These are phyloP conservation scores for Catunica adiposa DNA, from an alignment of 2,329 filamentous ascomycete species.

Conservation along the genomic window DNA sequence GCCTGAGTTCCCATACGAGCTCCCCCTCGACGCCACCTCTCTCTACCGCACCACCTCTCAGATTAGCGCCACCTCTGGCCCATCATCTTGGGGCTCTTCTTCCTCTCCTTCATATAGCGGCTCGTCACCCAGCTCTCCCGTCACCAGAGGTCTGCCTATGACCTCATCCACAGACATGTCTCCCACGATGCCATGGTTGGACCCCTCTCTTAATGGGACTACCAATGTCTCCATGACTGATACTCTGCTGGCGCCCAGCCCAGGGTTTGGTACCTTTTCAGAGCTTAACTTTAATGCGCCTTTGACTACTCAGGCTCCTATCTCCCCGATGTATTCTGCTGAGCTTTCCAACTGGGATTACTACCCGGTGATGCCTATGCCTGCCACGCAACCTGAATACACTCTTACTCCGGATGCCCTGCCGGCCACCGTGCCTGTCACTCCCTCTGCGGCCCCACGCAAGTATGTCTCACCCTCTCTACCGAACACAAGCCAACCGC, in stretches of 20 bases:
- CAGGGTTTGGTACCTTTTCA: neutral
- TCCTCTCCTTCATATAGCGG: neutral
- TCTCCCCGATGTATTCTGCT: neutral
- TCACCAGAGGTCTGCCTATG: neutral
- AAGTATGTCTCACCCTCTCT: neutral
- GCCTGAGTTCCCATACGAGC: neutral
- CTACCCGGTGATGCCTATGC: neutral
- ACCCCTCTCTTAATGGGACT: constrained; percentile 1
- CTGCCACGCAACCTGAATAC: neutral
- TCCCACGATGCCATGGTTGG: neutral
- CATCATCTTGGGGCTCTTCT: constrained; percentile 1
- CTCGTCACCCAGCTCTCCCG: constrained; percentile 10
- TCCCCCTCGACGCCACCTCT: neutral
- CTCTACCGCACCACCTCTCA: constrained; percentile 1
- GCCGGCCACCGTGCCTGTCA: neutral
- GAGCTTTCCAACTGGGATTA: neutral
- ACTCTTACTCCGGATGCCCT: neutral
- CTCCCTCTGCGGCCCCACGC: neutral
- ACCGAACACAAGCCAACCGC: neutral
- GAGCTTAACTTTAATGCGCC: neutral
- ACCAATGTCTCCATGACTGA: neutral
- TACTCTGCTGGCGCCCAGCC: neutral
- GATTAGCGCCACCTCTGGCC: neutral
- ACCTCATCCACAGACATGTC: neutral
- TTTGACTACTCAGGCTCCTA: neutral